Base-by-base conservation (phyloP, 768 basidiomycete genomes). In the Mycena rebaudengoi region DNA sequence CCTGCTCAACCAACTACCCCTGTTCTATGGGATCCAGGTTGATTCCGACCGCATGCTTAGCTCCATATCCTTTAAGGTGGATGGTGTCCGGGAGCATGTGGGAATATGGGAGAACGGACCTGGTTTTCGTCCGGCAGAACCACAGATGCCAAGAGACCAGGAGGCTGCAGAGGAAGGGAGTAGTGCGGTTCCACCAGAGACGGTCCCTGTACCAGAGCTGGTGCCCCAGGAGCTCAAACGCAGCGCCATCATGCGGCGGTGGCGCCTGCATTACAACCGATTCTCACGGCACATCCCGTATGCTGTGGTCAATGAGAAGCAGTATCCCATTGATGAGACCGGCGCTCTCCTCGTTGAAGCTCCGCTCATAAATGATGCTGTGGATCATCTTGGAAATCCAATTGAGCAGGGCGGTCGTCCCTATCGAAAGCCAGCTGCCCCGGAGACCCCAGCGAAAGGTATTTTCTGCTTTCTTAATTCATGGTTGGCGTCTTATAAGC, bases 231-330 rank as follows among this genome's bases (percentile, higher is more conserved):
- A 59, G 14, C 14, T 4, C 10, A 13, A 48, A 5, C 57, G 45
- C 7, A 6, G 45, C 3, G n/a, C 13, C 1, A n/a, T 32, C 35
- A 59, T 48, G 57, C 35, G 29, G 18, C 11, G 7, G 2, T 59
- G 46, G 45, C 45, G 46, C 7, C 7, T 59, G n/a, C 57, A 59
- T 12, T 59, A 59, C 37, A 59, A 59, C 46, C 28, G 25, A 8
- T 32, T 18, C 32, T 35, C 10, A 1, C 26, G 26, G 1, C 57
- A 59, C 29, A 59, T 59, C 12, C 57, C 52, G 2, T 53, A 40
- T 21, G 52, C 52, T n/a, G 35, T 53, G 3, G 18, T 28, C 3
- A 3, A n/a, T 10, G 39, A 11, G 4, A 53, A 23, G 28, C 10
- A 11, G 4, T 53, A 53, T 12, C 16, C 39, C 5, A 53, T 53